These are phyloP conservation scores for Podospora sp. DNA, from an alignment of 495 filamentous ascomycete genomes.

Conservation along the genomic window DNA sequence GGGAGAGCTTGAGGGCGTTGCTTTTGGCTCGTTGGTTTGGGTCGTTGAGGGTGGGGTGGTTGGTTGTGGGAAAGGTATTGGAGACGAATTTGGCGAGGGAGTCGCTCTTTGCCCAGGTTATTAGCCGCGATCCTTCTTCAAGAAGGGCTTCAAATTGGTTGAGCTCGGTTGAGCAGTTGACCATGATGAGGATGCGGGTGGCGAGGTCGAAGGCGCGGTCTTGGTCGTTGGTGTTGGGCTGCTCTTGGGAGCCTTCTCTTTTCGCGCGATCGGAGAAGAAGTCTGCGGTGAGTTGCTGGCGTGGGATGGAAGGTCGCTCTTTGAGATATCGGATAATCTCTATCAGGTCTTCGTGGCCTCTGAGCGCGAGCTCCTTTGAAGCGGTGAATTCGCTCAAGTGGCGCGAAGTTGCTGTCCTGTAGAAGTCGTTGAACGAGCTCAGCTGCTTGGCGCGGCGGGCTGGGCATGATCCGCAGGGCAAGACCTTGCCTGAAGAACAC, in stretches of 20 bases:
- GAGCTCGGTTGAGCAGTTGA: not conserved
- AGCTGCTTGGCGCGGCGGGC: not conserved
- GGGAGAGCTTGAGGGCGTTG: not conserved
- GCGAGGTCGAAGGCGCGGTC: not conserved
- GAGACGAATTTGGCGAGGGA: not conserved
- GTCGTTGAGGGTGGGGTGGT: conserved; percentile 6
- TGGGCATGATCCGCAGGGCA: not conserved
- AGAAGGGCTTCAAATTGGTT: not conserved
- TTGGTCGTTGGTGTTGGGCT: too few species aligned
- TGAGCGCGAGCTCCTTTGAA: not conserved
- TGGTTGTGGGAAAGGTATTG: not conserved
- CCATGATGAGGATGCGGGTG: not conserved
- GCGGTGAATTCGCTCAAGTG: not conserved
- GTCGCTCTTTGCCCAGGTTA: not conserved
- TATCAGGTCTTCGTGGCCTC: not conserved
- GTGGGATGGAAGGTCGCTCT: not conserved
- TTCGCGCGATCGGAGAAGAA: too few species aligned
- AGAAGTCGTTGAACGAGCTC: not conserved
- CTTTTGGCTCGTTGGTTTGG: not conserved
- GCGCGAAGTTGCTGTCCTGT: not conserved
- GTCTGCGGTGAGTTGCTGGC: too few species aligned
- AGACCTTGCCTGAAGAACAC: not conserved
- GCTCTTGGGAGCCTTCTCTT: too few species aligned
- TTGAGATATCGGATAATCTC: not conserved
- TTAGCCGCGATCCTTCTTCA: not conserved